Conservation (phyloP, 768 basidiomycete species). For the Tulasnella sp. region DNA sequence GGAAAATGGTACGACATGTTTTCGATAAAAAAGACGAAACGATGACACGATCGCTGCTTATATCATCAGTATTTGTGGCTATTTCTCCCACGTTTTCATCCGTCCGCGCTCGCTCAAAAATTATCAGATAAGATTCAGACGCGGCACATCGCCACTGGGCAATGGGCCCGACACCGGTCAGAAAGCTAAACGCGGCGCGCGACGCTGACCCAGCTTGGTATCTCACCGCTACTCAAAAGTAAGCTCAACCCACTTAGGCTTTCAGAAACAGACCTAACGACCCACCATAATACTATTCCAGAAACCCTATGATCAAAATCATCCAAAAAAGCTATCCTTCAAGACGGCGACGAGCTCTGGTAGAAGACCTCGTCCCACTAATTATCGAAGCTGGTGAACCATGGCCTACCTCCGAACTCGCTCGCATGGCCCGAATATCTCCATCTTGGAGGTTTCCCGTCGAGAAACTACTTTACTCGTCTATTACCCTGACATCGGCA, state of each 20-base stretch:
- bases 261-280: not conserved
- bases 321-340: conserved; percentile 14
- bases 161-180: conserved; percentile 4
- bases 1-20: not conserved
- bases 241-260: not conserved
- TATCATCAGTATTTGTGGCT: not conserved
- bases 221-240: conserved; percentile 1
- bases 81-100: conserved; percentile 2
- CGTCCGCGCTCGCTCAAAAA: not conserved
- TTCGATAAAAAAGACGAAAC: not conserved
- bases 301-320: conserved; percentile 9
- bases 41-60: not conserved
- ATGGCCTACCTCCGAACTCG: conserved; percentile 17
- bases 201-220: conserved; percentile 3
- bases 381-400: conserved; percentile 16
- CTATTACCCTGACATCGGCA: not conserved
- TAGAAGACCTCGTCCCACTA: conserved; percentile 22
- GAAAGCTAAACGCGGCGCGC: conserved; percentile 1
- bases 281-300: not conserved
- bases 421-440: conserved; percentile 4
- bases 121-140: conserved; percentile 5
- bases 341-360: not conserved
- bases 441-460: conserved; percentile 8
- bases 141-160: conserved; percentile 2
- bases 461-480: conserved; percentile 9